Base-by-base conservation (phyloP, 768 basidiomycete species). In the Amyloporia xantha region DNA sequence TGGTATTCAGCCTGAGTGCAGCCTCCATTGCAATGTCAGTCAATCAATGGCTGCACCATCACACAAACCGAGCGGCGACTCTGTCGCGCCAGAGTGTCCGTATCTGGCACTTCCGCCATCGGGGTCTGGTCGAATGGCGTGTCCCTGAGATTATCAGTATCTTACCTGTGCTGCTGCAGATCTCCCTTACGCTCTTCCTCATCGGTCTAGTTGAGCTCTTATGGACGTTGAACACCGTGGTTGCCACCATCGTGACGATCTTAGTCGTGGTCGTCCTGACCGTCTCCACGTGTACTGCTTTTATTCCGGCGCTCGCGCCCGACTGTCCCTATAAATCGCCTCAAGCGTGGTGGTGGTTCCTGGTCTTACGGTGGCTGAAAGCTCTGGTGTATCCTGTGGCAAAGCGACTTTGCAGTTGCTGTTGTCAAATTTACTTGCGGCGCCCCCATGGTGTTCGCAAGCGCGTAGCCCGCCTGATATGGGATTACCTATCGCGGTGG, bases 1-100 rank as follows among this genome's bases (percentile, higher is more conserved):
- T 66, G 3, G 45, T 58, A 2, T 50, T 57, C 51, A 56, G 54
- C 19, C 62, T 66, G 27, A 48, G 54, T 6, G 52, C 59, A 11
- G 63, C 62, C 1, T 48, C 63, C 5, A 37, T 59, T 59, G 57
- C 54, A 15, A 52, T 60, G 25, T 45, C 59, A 17, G 58, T 59
- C 21, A 63, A 62, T 44, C 61, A 64, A 38, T 62, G 59, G 62
- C 30, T 62, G 1, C 51, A 54, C 30, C 52, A 57, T 9, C 57
- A 61, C 27, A 48, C 41, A 26, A 41, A 52, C 17, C 51, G 52
- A 11, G 44, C 51, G n/a, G 53, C 57, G 5, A 57, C 54, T 0
- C 53, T 52, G 12, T 43, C 63, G 1, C 52, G 56, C 7, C 56
- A 4, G n/a, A n/a, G n/a, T n/a, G n/a, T n/a, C n/a, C n/a, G n/a